Conservation (phyloP, 75 land plant species). For the Sequoia sempervirens region DNA sequence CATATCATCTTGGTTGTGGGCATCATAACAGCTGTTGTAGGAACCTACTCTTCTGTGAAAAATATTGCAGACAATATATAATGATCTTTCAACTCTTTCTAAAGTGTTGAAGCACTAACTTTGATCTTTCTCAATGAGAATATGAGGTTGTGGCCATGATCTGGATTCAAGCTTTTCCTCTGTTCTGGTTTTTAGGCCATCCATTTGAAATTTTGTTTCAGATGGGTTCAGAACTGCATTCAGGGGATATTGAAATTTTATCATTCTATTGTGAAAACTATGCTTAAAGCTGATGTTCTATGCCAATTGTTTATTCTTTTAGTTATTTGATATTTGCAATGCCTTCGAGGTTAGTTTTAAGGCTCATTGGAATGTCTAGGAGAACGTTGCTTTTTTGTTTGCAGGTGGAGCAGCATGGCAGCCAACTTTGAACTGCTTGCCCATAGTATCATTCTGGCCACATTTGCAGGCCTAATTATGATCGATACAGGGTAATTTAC, state of each 20-base stretch:
- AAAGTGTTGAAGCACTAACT: neutral
- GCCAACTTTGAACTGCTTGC: too few species aligned
- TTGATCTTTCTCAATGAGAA: neutral
- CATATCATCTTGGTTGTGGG: slow-evolving; percentile 26
- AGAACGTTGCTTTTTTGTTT: too few species aligned
- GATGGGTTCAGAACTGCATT: neutral
- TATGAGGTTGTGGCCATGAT: neutral
- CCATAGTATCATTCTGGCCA: too few species aligned
- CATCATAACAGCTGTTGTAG: slow-evolving; percentile 16
- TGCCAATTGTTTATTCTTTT: neutral
- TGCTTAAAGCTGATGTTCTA: neutral
- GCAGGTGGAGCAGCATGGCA: too few species aligned
- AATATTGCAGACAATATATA: slow-evolving; percentile 14
- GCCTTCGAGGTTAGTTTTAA: too few species aligned
- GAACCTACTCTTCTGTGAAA: slow-evolving; percentile 43
- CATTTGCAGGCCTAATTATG: too few species aligned
- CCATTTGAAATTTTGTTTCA: neutral
- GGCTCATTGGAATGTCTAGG: too few species aligned
- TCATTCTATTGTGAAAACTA: neutral
- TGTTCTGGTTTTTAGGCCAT: neutral
- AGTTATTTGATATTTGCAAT: too few species aligned
- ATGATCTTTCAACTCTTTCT: neutral
- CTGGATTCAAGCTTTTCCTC: neutral
- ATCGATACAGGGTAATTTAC: too few species aligned
- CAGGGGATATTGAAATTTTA: neutral